Percentiles rank a stretch among this genome's conserved stretches.
phyloP scores from a whole-genome alignment of 352 stramenopile species.

The Phytophthora ohioensis region DNA sequence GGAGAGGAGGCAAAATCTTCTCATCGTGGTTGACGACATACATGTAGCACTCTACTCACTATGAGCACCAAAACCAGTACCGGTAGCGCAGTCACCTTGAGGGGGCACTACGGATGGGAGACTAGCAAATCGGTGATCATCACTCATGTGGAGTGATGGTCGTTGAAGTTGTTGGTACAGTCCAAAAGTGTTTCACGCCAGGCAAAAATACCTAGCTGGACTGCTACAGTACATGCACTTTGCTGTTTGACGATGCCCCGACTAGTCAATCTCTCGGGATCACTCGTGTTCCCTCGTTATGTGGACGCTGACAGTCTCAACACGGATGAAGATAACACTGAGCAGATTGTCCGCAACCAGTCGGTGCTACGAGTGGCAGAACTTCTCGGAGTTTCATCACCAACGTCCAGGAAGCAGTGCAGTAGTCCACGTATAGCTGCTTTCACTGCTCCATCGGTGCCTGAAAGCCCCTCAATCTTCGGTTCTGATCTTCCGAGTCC shows the following conservation, averaged over 20 bases:
- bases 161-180: slow-evolving; percentile 22
- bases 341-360: slow-evolving; percentile 15
- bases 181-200: neutral
- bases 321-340: slow-evolving; percentile 19
- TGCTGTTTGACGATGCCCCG: slow-evolving; percentile 16
- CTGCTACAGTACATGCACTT: neutral
- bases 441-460: slow-evolving; percentile 3
- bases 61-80: no score
- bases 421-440: slow-evolving; percentile 17
- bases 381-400: slow-evolving; percentile 12
- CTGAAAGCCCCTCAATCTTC: slow-evolving; percentile 4
- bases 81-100: no score
- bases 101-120: no score
- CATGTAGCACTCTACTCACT: no score
- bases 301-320: slow-evolving; percentile 37
- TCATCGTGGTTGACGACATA: neutral
- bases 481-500: slow-evolving; percentile 4
- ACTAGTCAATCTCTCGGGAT: slow-evolving; percentile 4
- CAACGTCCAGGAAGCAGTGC: slow-evolving; percentile 19
- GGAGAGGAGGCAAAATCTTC: neutral
- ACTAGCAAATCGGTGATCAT: no score
- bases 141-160: slow-evolving; percentile 23
- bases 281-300: slow-evolving; percentile 32
- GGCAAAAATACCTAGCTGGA: slow-evolving; percentile 1
- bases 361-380: slow-evolving; percentile 29